These are phyloP conservation scores for Termitomyces sp. DNA, from an alignment of 768 basidiomycete species.

Conservation along the genomic window DNA sequence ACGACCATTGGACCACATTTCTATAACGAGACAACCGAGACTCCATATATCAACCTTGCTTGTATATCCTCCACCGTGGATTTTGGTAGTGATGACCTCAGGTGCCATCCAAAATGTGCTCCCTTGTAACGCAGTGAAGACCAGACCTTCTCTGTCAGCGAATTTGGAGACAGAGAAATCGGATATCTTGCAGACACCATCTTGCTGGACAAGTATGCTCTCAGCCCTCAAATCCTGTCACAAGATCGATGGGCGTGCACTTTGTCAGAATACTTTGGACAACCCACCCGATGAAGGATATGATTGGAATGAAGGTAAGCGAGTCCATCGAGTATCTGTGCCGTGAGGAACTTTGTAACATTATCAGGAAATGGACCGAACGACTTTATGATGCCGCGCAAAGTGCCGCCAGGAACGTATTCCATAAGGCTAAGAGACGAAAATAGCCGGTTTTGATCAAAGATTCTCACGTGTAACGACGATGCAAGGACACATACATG, in stretches of 20 bases:
- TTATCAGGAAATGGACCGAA: slow-evolving; percentile 89
- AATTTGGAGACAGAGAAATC: slow-evolving; percentile 96
- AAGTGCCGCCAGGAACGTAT: slow-evolving; percentile 95
- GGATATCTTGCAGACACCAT: slow-evolving; percentile 91
- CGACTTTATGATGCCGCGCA: slow-evolving; percentile 78
- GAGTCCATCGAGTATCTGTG: slow-evolving; percentile 85
- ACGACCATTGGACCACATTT: slow-evolving; percentile 93
- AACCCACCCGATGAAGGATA: slow-evolving; percentile 81
- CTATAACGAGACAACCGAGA: slow-evolving; percentile 91
- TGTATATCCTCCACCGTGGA: slow-evolving; percentile 70
- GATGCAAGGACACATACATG: slow-evolving; percentile 57
- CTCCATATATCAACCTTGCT: slow-evolving; percentile 98
- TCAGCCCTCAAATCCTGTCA: slow-evolving; percentile 89
- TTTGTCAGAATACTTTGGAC: not conserved
- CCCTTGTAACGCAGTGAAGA: slow-evolving; percentile 92
- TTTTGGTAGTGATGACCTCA: slow-evolving; percentile 80
- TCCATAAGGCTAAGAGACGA: slow-evolving; percentile 77
- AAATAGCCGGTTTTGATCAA: not conserved
- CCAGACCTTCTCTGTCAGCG: slow-evolving; percentile 73
- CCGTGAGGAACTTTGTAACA: slow-evolving; percentile 86
- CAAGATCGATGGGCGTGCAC: not conserved
- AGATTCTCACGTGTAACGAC: not conserved
- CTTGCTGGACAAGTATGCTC: slow-evolving; percentile 90
- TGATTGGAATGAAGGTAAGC: slow-evolving; percentile 88
- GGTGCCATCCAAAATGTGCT: slow-evolving; percentile 99